phyloP scores from a whole-genome alignment of 768 basidiomycete species.

The Leccinum pellstonianum region DNA sequence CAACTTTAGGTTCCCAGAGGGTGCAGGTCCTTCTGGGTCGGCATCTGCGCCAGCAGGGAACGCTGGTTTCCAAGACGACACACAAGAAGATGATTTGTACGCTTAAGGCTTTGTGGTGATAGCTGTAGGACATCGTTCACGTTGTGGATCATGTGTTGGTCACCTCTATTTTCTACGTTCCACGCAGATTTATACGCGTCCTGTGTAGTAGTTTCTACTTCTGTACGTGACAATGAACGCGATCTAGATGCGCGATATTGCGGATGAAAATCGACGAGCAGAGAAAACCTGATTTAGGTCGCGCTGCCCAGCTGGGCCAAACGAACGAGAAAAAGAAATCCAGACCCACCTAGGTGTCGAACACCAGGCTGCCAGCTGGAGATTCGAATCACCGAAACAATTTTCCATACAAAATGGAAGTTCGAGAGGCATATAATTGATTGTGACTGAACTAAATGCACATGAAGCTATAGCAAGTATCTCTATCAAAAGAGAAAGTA shows the following conservation, averaged over 20 bases:
- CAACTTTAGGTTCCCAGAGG: conserved; percentile 98
- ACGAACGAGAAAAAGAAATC: background rate
- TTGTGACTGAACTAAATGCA: no score
- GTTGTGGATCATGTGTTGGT: background rate
- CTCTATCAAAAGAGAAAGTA: background rate
- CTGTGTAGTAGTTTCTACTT: conserved; percentile 8
- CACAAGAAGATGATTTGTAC: conserved; percentile 89
- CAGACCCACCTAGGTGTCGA: background rate
- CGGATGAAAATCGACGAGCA: no score
- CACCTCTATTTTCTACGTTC: background rate
- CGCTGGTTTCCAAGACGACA: conserved; percentile 79
- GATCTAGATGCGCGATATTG: conserved; percentile 6
- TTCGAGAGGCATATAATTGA: background rate
- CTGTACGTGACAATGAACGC: conserved; percentile 6
- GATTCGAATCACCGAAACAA: no score
- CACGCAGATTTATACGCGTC: background rate
- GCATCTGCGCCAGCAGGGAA: conserved; percentile 55
- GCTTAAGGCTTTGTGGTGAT: conserved; percentile 44
- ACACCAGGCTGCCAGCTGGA: no score
- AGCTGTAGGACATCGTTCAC: background rate
- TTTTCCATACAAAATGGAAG: background rate
- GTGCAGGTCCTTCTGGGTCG: conserved; percentile 37
- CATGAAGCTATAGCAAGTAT: background rate
- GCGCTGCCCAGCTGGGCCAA: no score
- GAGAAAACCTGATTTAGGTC: no score